These are phyloP conservation scores for Albifimbria verrucaria DNA, from an alignment of 2,329 filamentous ascomycete genomes.

Conservation along the genomic window DNA sequence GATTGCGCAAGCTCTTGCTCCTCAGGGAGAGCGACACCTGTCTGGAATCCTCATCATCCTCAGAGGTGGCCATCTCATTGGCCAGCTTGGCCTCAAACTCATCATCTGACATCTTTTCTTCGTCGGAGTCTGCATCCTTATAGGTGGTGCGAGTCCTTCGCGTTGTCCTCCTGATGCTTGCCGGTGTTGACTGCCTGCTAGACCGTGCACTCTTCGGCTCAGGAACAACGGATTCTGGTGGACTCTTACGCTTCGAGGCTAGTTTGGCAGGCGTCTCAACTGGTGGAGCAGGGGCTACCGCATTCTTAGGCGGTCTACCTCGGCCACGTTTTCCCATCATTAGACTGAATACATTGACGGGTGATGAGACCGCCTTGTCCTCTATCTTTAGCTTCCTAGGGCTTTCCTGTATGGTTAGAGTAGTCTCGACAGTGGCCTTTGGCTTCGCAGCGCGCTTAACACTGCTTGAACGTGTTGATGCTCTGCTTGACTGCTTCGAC, in stretches of 20 bases:
- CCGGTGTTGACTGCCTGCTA: slow-evolving; percentile 72
- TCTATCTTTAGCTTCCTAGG: slow-evolving; percentile 27
- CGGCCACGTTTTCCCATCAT: slow-evolving; percentile 47
- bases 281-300: slow-evolving; percentile 16
- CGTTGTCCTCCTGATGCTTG: slow-evolving; percentile 36
- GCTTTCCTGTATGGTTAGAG: slow-evolving; percentile 32
- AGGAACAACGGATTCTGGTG: slow-evolving; percentile 27
- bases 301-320: slow-evolving; percentile 18
- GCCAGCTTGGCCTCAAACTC: slow-evolving; percentile 80
- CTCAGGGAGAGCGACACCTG: slow-evolving; percentile 43
- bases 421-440: slow-evolving; percentile 11
- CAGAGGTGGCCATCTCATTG: slow-evolving; percentile 49
- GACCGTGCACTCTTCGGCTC: slow-evolving; percentile 69
- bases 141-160: slow-evolving; percentile 52
- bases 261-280: slow-evolving; percentile 13
- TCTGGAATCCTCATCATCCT: slow-evolving; percentile 27
- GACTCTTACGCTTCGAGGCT: slow-evolving; percentile 28
- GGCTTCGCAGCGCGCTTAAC: slow-evolving; percentile 12
- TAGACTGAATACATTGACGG: slow-evolving; percentile 46
- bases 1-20: slow-evolving; percentile 65
- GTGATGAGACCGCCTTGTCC: slow-evolving; percentile 12
- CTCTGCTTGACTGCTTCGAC: slow-evolving; percentile 27
- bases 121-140: slow-evolving; percentile 54
- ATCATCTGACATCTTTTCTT: slow-evolving; percentile 69
- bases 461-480: slow-evolving; percentile 38